Evolutionary conservation across 257 asterid genomes (phyloP).

Genomic region (Salvia splendens): DNA sequence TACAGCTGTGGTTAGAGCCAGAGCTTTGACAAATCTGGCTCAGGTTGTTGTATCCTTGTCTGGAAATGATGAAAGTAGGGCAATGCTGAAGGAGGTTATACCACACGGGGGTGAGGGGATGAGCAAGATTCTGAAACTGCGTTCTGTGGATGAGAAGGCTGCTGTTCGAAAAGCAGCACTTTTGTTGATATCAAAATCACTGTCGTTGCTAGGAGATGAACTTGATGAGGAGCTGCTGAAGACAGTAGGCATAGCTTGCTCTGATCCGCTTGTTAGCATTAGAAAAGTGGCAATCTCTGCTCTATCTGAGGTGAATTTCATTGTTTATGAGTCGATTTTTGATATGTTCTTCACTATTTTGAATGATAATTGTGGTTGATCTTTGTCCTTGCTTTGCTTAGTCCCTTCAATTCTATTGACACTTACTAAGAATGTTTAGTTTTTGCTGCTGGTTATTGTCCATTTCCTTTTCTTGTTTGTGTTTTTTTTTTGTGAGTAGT

Average conservation of each 20-base stretch:
- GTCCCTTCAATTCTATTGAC: neutral
- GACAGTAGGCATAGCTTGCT: conserved; percentile 86
- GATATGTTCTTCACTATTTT: neutral
- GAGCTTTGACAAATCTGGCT: conserved; percentile 77
- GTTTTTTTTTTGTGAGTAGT: conserved; percentile 5
- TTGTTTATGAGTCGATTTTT: neutral
- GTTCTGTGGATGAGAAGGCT: conserved; percentile 90
- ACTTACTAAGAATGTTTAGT: conserved; percentile 11
- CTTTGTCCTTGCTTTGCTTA: neutral
- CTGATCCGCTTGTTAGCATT: conserved; percentile 96
- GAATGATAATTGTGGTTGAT: neutral
- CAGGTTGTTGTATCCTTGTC: conserved; percentile 59
- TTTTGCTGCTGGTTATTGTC: conserved; percentile 18
- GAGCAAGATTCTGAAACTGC: conserved; percentile 52
- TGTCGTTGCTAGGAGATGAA: conserved; percentile 58
- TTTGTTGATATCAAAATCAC: conserved; percentile 69
- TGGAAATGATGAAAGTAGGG: conserved; percentile 46
- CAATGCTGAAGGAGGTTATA: conserved; percentile 58
- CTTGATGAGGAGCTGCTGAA: conserved; percentile 72
- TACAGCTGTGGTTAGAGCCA: conserved; percentile 73
- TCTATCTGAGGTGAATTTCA: conserved; percentile 75
- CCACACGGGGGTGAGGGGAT: conserved; percentile 53
- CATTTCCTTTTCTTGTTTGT: conserved; percentile 10
- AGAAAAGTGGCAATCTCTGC: conserved; percentile 86
- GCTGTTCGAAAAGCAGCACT: conserved; percentile 97